Evolutionary conservation across 805 yeast species (phyloP).

Genomic region (Wickerhamiella qilinensis): DNA sequence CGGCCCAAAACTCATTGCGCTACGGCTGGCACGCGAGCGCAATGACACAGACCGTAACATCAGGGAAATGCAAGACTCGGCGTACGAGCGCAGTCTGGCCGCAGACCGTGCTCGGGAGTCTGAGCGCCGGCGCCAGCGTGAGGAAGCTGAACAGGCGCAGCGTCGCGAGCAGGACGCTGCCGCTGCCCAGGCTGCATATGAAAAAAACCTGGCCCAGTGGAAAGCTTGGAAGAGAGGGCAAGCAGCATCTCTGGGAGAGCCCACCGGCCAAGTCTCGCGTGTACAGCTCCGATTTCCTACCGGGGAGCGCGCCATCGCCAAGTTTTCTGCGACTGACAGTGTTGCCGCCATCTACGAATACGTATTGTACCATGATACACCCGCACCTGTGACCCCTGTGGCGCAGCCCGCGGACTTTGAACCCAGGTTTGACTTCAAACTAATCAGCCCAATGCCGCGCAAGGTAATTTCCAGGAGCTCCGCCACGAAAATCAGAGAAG

Average conservation of each 20-base stretch:
- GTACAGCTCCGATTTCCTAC: constrained; percentile 52
- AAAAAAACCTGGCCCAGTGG: constrained; percentile 26
- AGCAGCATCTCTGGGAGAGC: constrained; percentile 13
- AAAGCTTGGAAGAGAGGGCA: constrained; percentile 30
- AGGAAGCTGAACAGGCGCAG: constrained; percentile 12
- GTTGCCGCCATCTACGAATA: constrained; percentile 56
- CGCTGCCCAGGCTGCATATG: constrained; percentile 12
- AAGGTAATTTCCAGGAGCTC: constrained; percentile 24
- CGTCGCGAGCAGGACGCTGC: constrained; percentile 10
- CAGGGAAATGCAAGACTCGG: constrained; percentile 58
- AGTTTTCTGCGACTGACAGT: constrained; percentile 30
- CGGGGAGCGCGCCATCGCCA: constrained; percentile 42
- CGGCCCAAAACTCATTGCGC: constrained; percentile 40
- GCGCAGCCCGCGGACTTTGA: constrained; percentile 25
- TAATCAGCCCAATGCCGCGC: constrained; percentile 45
- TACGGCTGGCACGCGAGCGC: constrained; percentile 50
- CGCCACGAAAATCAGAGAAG: not conserved
- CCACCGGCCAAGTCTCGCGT: constrained; percentile 28
- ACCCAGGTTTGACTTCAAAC: constrained; percentile 33
- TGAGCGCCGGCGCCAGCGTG: constrained; percentile 27
- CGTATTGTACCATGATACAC: constrained; percentile 35
- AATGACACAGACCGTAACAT: constrained; percentile 38
- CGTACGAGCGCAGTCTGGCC: constrained; percentile 54
- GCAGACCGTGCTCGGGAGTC: constrained; percentile 36
- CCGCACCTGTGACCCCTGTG: constrained; percentile 13